Evolutionary conservation across 805 yeast genomes (phyloP).

Genomic region (Starmerella sp.): DNA sequence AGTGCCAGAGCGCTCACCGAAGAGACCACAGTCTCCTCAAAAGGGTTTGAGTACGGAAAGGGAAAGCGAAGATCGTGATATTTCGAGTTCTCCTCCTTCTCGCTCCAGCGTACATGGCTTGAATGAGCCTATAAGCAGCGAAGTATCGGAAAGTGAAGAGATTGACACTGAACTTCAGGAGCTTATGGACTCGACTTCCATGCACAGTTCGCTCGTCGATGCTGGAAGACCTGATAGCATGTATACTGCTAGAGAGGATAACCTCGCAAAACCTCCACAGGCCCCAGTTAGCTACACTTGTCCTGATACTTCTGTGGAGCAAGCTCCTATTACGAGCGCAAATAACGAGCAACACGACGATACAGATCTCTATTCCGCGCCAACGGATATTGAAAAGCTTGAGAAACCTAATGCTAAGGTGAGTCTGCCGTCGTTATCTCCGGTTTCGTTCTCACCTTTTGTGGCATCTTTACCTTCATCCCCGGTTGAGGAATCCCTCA

Average conservation of each 20-base stretch:
- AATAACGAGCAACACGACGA: too few species aligned
- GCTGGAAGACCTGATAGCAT: background rate
- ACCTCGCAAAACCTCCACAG: too few species aligned
- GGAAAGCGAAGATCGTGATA: background rate
- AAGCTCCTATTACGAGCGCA: too few species aligned
- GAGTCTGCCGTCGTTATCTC: background rate
- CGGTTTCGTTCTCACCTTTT: slow-evolving; percentile 2
- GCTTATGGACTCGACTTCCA: background rate
- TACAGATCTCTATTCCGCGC: too few species aligned
- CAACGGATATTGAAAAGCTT: background rate
- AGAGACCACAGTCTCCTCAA: background rate
- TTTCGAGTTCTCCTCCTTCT: too few species aligned
- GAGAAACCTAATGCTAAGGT: background rate
- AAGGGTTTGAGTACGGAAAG: background rate
- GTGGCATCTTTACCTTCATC: background rate
- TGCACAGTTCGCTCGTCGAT: background rate
- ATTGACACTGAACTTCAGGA: background rate
- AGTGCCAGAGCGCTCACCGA: background rate
- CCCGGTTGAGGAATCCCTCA: background rate
- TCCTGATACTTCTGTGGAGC: too few species aligned
- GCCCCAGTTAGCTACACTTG: too few species aligned
- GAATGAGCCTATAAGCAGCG: too few species aligned
- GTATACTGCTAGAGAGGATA: background rate
- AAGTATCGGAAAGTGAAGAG: background rate
- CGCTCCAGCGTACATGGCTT: too few species aligned